Evolutionary conservation across 768 basidiomycete genomes (phyloP).

Genomic region (Lanmaoa pseudosensibilis): DNA sequence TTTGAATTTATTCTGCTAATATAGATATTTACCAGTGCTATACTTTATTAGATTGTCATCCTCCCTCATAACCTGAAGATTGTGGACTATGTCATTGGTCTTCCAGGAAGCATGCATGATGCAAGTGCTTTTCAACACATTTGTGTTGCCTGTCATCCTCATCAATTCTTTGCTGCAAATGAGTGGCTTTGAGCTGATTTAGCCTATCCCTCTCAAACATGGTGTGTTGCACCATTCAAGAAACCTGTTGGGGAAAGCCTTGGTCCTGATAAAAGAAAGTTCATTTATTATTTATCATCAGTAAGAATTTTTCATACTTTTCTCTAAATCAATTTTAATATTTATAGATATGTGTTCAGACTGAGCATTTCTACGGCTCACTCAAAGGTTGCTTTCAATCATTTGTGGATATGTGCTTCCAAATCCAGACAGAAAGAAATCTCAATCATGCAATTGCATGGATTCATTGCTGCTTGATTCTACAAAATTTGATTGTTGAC

Average conservation of each 20-base stretch:
- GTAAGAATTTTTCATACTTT: background rate
- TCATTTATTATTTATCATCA: background rate
- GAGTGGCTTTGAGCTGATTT: background rate
- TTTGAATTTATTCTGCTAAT: background rate
- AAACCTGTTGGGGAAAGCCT: background rate
- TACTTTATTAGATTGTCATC: background rate
- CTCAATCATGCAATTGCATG: background rate
- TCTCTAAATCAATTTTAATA: background rate
- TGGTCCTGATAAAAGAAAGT: background rate
- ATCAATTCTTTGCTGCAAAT: background rate
- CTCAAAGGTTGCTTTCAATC: background rate
- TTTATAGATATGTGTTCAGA: background rate
- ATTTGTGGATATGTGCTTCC: background rate
- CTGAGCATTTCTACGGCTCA: background rate
- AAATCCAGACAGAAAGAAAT: background rate
- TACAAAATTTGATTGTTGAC: background rate
- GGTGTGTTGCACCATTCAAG: background rate
- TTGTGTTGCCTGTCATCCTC: background rate
- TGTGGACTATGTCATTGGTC: background rate
- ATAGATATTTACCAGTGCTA: background rate
- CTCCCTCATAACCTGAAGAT: background rate
- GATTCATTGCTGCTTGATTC: background rate
- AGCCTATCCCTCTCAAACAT: background rate
- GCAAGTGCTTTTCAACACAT: background rate
- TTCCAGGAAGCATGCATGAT: background rate